Base-by-base conservation (phyloP, 345 rosid species). In the Salix exigua region DNA sequence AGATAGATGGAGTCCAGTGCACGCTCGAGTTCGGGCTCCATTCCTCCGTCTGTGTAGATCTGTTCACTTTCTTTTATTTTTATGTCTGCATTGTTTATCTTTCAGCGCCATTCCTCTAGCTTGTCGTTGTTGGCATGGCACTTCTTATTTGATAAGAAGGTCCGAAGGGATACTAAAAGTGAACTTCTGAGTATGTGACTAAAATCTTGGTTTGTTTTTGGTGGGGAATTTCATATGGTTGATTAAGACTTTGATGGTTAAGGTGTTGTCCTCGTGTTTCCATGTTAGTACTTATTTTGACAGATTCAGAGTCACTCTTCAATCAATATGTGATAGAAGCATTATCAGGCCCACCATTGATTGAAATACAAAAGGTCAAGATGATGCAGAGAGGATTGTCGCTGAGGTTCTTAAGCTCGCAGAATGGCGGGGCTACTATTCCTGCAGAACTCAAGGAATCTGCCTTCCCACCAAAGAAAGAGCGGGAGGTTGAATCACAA, bases 271-370 rank as follows among this genome's bases (percentile, higher is more conserved):
- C 5, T 95, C 96, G 4, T 90, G 93, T 0, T 95, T 95, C 76
- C 99, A 95, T 65, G 98, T 95, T 0, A 93, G 97, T 53, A 91
- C 99, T 0, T 95, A 95, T 76, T 95, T 95, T 17, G 99, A 95
- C 70, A 77, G 77, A 95, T 95, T 82, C 97, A 91, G 74, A 93
- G 18, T 85, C 98, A 0, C 28, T 93, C 66, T 95, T 93, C 78
- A 87, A 88, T 72, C 99, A 95, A 58, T 95, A 83, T 21, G 94
- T 93, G 70, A 90, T 95, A n/a, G 96, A 86, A 82, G 88, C 91
- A 5, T 77, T 95, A 0, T 91, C 99, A 0, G 99, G 99, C 38
- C 89, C 92, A 10, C 98, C 99, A 1, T 73, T 85, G 83, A 72
- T 89, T 6, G 97, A 93, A 75, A 77, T 85, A 60, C 86, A 82